phyloP scores from a whole-genome alignment of 148 eudicot genomes.

The Agrostemma githago region DNA sequence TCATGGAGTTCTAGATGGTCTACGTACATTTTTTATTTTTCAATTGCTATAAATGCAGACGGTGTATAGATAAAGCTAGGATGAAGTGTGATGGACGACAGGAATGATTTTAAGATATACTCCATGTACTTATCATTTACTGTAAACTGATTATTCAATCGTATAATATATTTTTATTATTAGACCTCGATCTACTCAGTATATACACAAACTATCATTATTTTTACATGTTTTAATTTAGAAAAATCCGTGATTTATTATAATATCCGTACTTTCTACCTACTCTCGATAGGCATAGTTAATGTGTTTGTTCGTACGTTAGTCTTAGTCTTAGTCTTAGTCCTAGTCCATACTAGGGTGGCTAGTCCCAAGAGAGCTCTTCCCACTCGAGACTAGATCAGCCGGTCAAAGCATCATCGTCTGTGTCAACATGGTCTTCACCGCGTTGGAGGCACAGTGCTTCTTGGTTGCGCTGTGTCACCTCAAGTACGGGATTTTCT shows the following conservation, averaged over 20 bases:
- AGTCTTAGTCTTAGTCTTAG: too few relatives aligned
- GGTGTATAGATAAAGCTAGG: not conserved
- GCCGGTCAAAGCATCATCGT: conserved; percentile 95
- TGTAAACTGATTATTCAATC: too few relatives aligned
- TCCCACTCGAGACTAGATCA: conserved; percentile 81
- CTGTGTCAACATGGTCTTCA: conserved; percentile 86
- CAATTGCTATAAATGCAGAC: not conserved
- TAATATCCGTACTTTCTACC: too few relatives aligned
- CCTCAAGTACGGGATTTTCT: conserved; percentile 74
- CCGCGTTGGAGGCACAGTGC: conserved; percentile 66
- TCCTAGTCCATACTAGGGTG: too few relatives aligned
- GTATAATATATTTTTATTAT: too few relatives aligned
- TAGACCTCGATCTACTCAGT: too few relatives aligned
- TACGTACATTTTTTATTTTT: not conserved
- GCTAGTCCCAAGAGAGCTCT: conserved; percentile 96
- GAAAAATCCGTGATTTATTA: too few relatives aligned
- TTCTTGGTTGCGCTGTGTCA: conserved; percentile 70
- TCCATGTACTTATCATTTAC: too few relatives aligned
- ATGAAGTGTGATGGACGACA: not conserved
- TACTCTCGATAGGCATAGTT: too few relatives aligned
- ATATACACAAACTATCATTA: too few relatives aligned
- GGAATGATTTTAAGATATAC: not conserved
- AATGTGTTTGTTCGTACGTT: too few relatives aligned
- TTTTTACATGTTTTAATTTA: too few relatives aligned
- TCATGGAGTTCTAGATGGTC: conserved; percentile 6